Evolutionary conservation across 169 alveolate genomes (phyloP).

Genomic region (Neospora caninum): DNA sequence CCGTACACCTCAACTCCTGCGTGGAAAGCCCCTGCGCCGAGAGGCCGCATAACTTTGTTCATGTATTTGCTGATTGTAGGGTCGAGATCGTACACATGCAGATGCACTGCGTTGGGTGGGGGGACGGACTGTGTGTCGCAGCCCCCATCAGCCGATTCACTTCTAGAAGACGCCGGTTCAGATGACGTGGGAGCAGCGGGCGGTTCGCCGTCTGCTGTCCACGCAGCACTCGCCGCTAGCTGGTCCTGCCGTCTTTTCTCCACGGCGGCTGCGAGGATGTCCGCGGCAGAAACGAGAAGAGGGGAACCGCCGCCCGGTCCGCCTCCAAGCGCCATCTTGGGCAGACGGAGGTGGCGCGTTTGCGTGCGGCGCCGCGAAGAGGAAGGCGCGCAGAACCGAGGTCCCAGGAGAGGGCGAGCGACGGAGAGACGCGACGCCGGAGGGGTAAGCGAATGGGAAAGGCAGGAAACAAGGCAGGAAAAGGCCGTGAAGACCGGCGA

Average conservation of each 20-base stretch:
- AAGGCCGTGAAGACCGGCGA: background rate
- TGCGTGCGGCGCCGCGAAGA: background rate
- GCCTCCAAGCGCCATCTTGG: background rate
- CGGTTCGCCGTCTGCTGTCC: background rate
- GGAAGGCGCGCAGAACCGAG: background rate
- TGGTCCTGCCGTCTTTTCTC: background rate
- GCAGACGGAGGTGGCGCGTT: background rate
- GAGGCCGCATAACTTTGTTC: conserved; percentile 50
- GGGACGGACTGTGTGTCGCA: background rate
- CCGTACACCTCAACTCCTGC: conserved; percentile 65
- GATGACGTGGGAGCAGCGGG: background rate
- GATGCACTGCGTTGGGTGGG: conserved; percentile 24
- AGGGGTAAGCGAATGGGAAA: background rate
- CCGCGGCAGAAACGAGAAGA: background rate
- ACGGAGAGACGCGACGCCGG: background rate
- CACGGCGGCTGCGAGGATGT: background rate
- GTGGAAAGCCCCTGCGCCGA: conserved; percentile 64
- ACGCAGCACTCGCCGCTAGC: background rate
- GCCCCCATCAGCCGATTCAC: background rate
- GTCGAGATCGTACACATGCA: conserved; percentile 49
- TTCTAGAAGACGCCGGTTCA: background rate
- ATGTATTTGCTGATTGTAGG: conserved; percentile 43
- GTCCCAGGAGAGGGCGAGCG: background rate
- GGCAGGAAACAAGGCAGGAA: background rate
- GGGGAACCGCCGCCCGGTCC: background rate